These are phyloP conservation scores for Globisporangium cederbergense DNA, from an alignment of 352 stramenopile genomes.

Conservation along the genomic window DNA sequence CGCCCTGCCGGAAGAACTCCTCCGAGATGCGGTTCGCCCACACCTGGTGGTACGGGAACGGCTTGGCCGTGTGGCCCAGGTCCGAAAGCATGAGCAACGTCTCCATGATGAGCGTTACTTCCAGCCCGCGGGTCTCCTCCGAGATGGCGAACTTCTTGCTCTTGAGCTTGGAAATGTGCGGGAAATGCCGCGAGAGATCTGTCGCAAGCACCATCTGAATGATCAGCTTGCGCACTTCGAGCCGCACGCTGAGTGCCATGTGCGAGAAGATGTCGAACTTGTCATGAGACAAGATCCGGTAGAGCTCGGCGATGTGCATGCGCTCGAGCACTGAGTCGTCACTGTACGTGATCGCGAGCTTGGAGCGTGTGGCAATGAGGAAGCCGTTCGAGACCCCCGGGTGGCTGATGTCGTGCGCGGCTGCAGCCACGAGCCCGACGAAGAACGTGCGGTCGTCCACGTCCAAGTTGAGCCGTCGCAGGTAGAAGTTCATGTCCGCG, in stretches of 20 bases:
- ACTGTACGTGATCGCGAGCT: constrained; percentile 91
- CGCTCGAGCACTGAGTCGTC: constrained; percentile 86
- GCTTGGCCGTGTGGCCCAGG: constrained; percentile 61
- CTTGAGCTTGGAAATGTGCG: constrained; percentile 68
- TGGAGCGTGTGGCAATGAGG: constrained; percentile 82
- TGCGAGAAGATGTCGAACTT: constrained; percentile 62
- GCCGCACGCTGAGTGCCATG: constrained; percentile 29
- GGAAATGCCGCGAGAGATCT: constrained; percentile 70
- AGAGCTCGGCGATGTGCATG: constrained; percentile 70
- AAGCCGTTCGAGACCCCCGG: constrained; percentile 91
- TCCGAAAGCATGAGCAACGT: constrained; percentile 71
- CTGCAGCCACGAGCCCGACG: constrained; percentile 74
- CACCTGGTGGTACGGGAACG: constrained; percentile 53
- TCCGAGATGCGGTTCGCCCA: constrained; percentile 67
- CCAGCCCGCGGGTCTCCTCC: constrained; percentile 41
- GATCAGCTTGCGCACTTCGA: constrained; percentile 57
- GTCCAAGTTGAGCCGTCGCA: constrained; percentile 53
- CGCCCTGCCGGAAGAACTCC: constrained; percentile 65
- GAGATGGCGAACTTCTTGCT: constrained; percentile 58
- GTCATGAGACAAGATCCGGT: constrained; percentile 56
- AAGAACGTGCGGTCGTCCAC: constrained; percentile 53
- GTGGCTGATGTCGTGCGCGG: constrained; percentile 92
- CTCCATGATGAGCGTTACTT: constrained; percentile 68
- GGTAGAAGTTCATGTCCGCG: constrained; percentile 63
- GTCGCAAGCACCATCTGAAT: constrained; percentile 80